phyloP scores from a whole-genome alignment of 2,329 filamentous ascomycete species.

The Pezizomycotina sp. region DNA sequence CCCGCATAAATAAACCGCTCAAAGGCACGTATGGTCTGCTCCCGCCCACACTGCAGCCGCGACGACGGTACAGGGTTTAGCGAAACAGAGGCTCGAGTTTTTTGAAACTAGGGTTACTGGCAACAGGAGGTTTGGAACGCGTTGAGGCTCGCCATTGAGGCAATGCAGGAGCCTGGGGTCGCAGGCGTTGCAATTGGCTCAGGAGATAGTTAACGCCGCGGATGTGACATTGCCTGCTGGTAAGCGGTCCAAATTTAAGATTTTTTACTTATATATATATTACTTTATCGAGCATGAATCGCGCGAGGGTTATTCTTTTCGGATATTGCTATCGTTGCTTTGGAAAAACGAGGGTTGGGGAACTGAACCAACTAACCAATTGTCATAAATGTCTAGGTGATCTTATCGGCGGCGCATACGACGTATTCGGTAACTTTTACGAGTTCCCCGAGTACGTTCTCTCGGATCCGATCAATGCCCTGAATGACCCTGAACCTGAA shows the following conservation, averaged over 20 bases:
- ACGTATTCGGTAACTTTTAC: constrained; percentile 54
- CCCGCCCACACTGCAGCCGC: too few species aligned
- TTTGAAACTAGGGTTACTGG: constrained; percentile 81
- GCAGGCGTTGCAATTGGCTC: constrained; percentile 60
- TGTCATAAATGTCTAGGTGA: constrained; percentile 32
- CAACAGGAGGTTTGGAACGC: constrained; percentile 63
- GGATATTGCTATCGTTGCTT: background rate
- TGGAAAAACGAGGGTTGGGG: background rate
- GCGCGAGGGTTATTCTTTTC: too few species aligned
- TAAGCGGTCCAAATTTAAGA: too few species aligned
- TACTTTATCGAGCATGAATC: too few species aligned
- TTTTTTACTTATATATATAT: too few species aligned
- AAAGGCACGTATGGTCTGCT: too few species aligned
- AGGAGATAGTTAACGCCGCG: constrained; percentile 62
- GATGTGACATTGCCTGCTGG: constrained; percentile 57
- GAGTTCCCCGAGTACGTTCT: constrained; percentile 51
- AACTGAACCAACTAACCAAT: background rate
- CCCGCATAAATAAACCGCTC: too few species aligned
- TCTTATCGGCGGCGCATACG: constrained; percentile 54
- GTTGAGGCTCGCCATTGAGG: constrained; percentile 48
- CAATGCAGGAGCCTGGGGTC: constrained; percentile 47
- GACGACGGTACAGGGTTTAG: constrained; percentile 49
- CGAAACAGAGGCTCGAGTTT: constrained; percentile 60
- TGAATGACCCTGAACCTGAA: too few species aligned
- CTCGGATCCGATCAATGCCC: constrained; percentile 47